Evolutionary conservation across 768 basidiomycete genomes (phyloP).

Genomic region (Tremella yokohamensis): DNA sequence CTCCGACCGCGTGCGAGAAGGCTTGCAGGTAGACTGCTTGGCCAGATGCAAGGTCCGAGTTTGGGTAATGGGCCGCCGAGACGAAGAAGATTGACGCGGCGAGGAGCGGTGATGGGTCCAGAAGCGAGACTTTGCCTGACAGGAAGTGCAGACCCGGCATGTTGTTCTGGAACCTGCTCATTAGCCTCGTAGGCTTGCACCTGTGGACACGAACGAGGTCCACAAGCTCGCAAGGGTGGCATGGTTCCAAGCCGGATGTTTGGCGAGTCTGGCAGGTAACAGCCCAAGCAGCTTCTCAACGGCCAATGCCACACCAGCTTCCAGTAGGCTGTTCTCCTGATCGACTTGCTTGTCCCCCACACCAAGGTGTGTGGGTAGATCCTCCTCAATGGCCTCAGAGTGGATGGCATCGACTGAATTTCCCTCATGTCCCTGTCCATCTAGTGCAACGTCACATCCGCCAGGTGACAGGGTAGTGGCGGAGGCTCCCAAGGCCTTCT

Average conservation of each 20-base stretch:
- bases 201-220: not conserved
- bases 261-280: not conserved
- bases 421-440: not conserved
- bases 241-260: not conserved
- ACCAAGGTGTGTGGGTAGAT: no score
- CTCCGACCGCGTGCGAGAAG: conserved; percentile 5
- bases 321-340: not conserved
- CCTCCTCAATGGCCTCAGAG: not conserved
- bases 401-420: not conserved
- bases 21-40: conserved; percentile 3
- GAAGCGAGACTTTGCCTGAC: conserved; percentile 4
- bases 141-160: conserved; percentile 15
- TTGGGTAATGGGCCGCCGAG: conserved; percentile 8
- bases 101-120: conserved; percentile 11
- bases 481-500: not conserved
- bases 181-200: not conserved
- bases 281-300: not conserved
- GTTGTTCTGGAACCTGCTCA: conserved; percentile 9
- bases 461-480: not conserved
- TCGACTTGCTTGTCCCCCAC: not conserved
- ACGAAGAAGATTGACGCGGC: conserved; percentile 10
- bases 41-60: not conserved
- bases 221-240: not conserved
- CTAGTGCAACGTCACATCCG: not conserved
- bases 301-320: not conserved